Evolutionary conservation across 169 alveolate genomes (phyloP).

Genomic region (Plasmodium fragile): DNA sequence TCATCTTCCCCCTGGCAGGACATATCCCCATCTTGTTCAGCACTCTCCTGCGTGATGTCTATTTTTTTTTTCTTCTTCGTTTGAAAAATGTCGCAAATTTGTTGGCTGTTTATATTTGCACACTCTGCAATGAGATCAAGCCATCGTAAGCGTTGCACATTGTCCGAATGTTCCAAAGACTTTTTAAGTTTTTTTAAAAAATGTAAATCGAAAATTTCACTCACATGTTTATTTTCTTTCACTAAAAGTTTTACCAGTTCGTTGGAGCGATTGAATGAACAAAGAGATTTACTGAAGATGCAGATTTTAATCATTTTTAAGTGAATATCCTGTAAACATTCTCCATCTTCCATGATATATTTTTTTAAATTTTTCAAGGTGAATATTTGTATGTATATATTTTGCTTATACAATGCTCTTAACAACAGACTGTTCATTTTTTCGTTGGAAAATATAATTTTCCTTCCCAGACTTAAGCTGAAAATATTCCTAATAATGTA

Average conservation of each 20-base stretch:
- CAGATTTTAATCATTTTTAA: conserved; percentile 71
- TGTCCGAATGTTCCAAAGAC: conserved; percentile 37
- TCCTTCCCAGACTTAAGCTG: conserved; percentile 61
- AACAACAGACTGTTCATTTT: conserved; percentile 16
- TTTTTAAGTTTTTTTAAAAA: conserved; percentile 39
- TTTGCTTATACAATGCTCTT: conserved; percentile 50
- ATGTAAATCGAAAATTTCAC: conserved; percentile 57
- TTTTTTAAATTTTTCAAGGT: conserved; percentile 71
- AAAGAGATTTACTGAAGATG: conserved; percentile 66
- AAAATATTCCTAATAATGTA: conserved; percentile 50
- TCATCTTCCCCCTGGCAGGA: not conserved
- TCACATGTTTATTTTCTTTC: conserved; percentile 32
- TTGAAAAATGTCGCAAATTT: conserved; percentile 23
- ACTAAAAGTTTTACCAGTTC: conserved; percentile 21
- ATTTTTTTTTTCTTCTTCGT: not conserved
- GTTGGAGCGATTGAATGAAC: conserved; percentile 67
- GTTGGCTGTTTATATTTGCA: conserved; percentile 15
- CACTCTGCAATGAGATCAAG: conserved; percentile 46
- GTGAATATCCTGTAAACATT: conserved; percentile 21
- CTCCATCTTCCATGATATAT: conserved; percentile 63
- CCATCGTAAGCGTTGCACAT: conserved; percentile 53
- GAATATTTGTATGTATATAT: conserved; percentile 67
- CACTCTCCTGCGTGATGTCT: not conserved
- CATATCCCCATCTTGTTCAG: not conserved
- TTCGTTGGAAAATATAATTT: conserved; percentile 57